Evolutionary conservation across 2,329 filamentous ascomycete genomes (phyloP), one percentile per base, ranked within the genome.

Genomic region (Aaosphaeria pasadenensis): DNA sequence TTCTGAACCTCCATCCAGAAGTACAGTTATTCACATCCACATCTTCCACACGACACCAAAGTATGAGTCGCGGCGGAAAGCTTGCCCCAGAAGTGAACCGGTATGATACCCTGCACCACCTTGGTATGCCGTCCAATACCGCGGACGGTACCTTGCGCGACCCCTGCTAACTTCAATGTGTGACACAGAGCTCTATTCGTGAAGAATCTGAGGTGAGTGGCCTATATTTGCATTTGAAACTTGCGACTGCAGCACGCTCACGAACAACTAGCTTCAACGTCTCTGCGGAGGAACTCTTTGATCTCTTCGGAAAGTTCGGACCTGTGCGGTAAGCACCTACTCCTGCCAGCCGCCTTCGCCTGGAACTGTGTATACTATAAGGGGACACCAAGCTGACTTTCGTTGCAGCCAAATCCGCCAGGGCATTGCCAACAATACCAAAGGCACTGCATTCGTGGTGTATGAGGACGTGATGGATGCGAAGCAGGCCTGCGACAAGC

Each of bases 391-490:
- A 71, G 49, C 13, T 24, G 30, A 24, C 33, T 36, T 2, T 36
- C 33, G 17, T 24, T 36, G 64, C 66, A 96, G 92, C 69, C 94
- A 99, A 86, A 95, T 99, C 70, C 92, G 94, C 71, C 91, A 96
- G 78, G 94, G 94, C 64, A 97, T 97, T 71, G 90, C 92, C 62
- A 91, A 86, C 77, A 92, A 94, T 74, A 96, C 94, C 67, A 99
- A 97, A 76, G 94, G 94, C 71, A 99, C 94, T 46, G 94, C 92
- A 60, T 99, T 96, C 75, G 94, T 99, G 63, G 94, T 99, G 75
- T 99, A 96, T 81, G 94, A 97, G 76, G 94, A 99, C 82, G 92
- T 97, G 62, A 88, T 94, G 83, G 94, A 99, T 81, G 91, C 94
- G 60, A 99, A 99, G 79, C 87, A 91, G 76, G 94, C 94, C 69